Percentiles rank a stretch among this genome's conserved stretches.
Conservation (phyloP, 2,329 filamentous ascomycete genomes). For the Macrophomina tecta region DNA sequence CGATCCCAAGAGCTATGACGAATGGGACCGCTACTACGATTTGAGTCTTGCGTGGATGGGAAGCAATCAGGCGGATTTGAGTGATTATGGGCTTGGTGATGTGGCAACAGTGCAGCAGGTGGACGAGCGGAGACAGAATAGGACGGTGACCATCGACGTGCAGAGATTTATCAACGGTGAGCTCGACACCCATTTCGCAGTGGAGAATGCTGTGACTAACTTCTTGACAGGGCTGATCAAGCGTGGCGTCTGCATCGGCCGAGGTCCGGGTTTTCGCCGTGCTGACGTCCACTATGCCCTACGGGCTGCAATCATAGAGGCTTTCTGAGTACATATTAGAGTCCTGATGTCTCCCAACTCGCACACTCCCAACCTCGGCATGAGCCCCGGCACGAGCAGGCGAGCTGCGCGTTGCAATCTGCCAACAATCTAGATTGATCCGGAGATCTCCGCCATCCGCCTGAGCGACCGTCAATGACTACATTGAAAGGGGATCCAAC, state of each 20-base stretch:
- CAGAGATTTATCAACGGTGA: conserved; percentile 51
- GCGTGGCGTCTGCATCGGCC: conserved; percentile 50
- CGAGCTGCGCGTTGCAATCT: no score
- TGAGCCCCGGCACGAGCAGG: no score
- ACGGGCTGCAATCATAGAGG: conserved; percentile 40
- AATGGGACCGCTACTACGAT: conserved; percentile 25
- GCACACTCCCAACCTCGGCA: no score
- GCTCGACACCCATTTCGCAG: conserved; percentile 30
- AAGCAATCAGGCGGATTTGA: conserved; percentile 16
- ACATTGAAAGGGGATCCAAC: no score
- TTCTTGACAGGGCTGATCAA: conserved; percentile 41
- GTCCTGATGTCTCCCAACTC: no score
- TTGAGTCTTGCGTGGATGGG: conserved; percentile 21
- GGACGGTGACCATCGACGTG: conserved; percentile 51
- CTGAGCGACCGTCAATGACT: no score
- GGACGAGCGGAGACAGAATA: conserved; percentile 39
- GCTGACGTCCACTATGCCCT: conserved; percentile 52
- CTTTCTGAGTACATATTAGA: conserved; percentile 28
- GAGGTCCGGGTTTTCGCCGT: conserved; percentile 51
- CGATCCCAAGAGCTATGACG: conserved; percentile 10
- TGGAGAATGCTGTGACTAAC: neutral
- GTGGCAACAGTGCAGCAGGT: conserved; percentile 5
- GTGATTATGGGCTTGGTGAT: conserved; percentile 28
- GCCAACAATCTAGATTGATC: no score
- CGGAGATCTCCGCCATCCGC: no score